phyloP scores from a whole-genome alignment of 2,329 filamentous ascomycete genomes.

The Incumbomyces delicatus region DNA sequence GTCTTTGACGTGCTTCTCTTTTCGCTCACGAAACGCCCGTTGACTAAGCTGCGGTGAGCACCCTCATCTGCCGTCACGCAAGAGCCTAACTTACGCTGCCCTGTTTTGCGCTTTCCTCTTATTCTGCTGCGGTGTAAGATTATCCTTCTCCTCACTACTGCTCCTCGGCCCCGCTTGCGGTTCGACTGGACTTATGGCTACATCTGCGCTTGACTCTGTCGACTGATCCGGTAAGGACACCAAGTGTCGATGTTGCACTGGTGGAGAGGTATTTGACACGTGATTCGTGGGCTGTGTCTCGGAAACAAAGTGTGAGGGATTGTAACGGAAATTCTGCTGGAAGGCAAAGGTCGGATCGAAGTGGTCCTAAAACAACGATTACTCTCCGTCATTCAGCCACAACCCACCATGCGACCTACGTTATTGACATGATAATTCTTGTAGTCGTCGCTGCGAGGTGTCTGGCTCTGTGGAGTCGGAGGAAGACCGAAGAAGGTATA shows the following conservation, averaged over 20 bases:
- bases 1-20: conserved; percentile 88
- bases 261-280: conserved; percentile 11
- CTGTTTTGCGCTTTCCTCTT: conserved; percentile 63
- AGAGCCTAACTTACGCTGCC: conserved; percentile 52
- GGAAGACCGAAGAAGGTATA: conserved; percentile 43
- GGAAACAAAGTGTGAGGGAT: conserved; percentile 26
- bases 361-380: conserved; percentile 22
- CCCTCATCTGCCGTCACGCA: not conserved
- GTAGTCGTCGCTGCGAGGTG: conserved; percentile 32
- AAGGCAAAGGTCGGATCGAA: conserved; percentile 29
- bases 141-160: conserved; percentile 47
- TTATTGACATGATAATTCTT: conserved; percentile 27
- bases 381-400: not conserved
- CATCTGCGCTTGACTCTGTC: not conserved
- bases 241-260: not conserved
- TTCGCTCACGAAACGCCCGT: conserved; percentile 90
- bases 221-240: not conserved
- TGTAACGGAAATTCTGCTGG: conserved; percentile 30
- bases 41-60: conserved; percentile 49
- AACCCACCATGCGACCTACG: conserved; percentile 15
- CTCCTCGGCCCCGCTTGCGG: conserved; percentile 25
- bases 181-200: conserved; percentile 18
- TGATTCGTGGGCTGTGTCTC: conserved; percentile 10
- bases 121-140: conserved; percentile 45
- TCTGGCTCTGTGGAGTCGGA: conserved; percentile 29